Conservation (phyloP, 2,329 filamentous ascomycete species). For the Fusarium sp. region DNA sequence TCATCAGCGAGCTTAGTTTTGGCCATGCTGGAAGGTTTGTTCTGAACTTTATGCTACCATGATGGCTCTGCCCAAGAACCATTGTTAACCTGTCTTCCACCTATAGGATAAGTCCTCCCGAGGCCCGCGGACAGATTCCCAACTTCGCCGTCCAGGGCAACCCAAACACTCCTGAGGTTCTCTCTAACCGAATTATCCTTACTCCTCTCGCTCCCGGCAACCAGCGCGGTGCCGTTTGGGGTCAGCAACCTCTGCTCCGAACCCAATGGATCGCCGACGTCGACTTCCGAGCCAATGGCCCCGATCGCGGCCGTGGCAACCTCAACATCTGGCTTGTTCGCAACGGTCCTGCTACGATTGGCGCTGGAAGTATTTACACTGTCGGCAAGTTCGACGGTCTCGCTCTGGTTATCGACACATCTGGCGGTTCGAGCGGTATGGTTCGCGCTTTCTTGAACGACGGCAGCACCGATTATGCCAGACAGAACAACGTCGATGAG, state of each 20-base stretch:
- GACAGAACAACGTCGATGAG: conserved; percentile 78
- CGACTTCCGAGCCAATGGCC: conserved; percentile 87
- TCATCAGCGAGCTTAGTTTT: conserved; percentile 81
- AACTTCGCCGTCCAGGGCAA: conserved; percentile 66
- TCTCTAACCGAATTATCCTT: conserved; percentile 92
- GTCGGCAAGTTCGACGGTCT: conserved; percentile 89
- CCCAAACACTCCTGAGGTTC: conserved; percentile 67
- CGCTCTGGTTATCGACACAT: conserved; percentile 84
- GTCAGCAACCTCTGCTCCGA: conserved; percentile 69
- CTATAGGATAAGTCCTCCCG: conserved; percentile 72
- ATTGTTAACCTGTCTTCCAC: conserved; percentile 21
- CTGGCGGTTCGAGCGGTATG: conserved; percentile 80
- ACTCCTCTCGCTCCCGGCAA: conserved; percentile 90
- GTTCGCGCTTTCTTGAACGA: conserved; percentile 95
- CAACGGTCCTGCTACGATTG: conserved; percentile 72
- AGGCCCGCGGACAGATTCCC: conserved; percentile 60
- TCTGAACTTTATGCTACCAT: background rate
- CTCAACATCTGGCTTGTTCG: conserved; percentile 92
- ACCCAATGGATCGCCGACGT: conserved; percentile 85
- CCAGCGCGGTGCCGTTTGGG: conserved; percentile 85
- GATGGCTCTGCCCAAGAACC: background rate
- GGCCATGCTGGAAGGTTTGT: conserved; percentile 73
- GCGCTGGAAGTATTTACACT: conserved; percentile 84
- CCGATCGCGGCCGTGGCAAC: conserved; percentile 87
- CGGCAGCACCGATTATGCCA: conserved; percentile 81